Base-by-base conservation (phyloP, 768 basidiomycete species). In the Leucocoprinus leucothites region DNA sequence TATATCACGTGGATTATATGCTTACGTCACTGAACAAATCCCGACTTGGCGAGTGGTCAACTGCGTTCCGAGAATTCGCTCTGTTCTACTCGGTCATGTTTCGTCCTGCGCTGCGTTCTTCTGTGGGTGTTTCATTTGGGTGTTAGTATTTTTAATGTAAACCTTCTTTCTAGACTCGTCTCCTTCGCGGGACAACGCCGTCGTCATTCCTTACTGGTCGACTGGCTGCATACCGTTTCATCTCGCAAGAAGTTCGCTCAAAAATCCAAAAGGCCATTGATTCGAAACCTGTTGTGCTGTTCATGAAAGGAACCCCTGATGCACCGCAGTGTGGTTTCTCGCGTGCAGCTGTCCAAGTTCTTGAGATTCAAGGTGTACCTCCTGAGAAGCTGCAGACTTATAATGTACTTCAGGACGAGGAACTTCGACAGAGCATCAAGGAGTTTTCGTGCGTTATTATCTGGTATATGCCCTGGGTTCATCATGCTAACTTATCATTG, bases 261-360 rank as follows among this genome's bases (percentile, higher is more conserved):
- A 72, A 80, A 62, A 82, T 92, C n/a, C 81, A 89, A 66, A 69
- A 82, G 61, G 94, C 94, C 2, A 81, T 98, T 24, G 71, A 78
- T 7, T 73, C 80, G 1, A 82, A 81, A 42, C 94, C 94, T 0
- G 80, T 98, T 5, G 97, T 99, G 1, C 75, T 98, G 3, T 98
- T 99, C 76, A 98, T 99, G 96, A 99, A 99, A 68, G 97, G 97
- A 9, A 93, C 89, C 14, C 93, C 91, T 0, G 78, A 85, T 21
- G 67, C 76, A 5, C 96, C 96, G 1, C 86, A 94, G 63, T 98
- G 96, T 58, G 96, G 96, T 11, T 99, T 98, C 80, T 97, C 94
- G 16, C 82, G 96, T 48, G 96, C 96, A 0, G 94, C 89, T 0
- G 81, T 94, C 26, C 95, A 98, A 68, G 84, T 98, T 45, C 78